Evolutionary conservation across 1,139 yeast genomes (phyloP), one percentile per base, ranked within the genome.

Genomic region (Suhomyces chickasaworum): DNA sequence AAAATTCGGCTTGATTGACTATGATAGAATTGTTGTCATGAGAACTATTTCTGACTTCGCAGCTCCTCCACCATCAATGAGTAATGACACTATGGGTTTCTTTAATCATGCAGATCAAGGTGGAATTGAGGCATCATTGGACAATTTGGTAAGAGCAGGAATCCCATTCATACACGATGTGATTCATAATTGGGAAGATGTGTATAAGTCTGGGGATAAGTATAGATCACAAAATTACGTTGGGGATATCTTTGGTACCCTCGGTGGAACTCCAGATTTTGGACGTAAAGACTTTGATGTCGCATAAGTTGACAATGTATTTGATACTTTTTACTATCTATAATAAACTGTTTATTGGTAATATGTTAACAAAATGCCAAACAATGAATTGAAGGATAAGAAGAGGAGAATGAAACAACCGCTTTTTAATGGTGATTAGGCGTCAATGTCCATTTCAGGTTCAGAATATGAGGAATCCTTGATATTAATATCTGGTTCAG

Each of bases 1-100:
- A 52, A 69, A 67, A 52, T 69, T 68, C 55, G 86, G 84, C 16
- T 69, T 81, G 51, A 80, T 78, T 42, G 84, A 81, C 59, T 83
- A 65, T 61, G 69, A 74, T 51, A 75, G 87, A 64, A 69, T 83
- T 49, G 80, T 83, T 25, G 71, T 82, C 23, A 71, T 82, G 82
- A 78, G 88, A 69, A 72, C 86, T 22, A 80, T 81, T 54, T 80
- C 86, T 8, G 85, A 83, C 63, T 81, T 80, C 60, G 76, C 83
- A 50, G 75, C 80, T 56, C 77, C 84, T 42, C 83, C 83, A 49
- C 73, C 81, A 50, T 64, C 68, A 10, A 57, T 71, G 58, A 53
- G 68, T 25, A 65, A 73, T 51, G 65, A 69, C 51, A 70, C 84
- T 12, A 73, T 77, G 39, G 69, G 69, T 37, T 80, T 77, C 69